Percentiles rank a stretch among this genome's conserved stretches.
Evolutionary conservation across 2,329 filamentous ascomycete genomes (phyloP).

Genomic region (Phialocephala subalpina): DNA sequence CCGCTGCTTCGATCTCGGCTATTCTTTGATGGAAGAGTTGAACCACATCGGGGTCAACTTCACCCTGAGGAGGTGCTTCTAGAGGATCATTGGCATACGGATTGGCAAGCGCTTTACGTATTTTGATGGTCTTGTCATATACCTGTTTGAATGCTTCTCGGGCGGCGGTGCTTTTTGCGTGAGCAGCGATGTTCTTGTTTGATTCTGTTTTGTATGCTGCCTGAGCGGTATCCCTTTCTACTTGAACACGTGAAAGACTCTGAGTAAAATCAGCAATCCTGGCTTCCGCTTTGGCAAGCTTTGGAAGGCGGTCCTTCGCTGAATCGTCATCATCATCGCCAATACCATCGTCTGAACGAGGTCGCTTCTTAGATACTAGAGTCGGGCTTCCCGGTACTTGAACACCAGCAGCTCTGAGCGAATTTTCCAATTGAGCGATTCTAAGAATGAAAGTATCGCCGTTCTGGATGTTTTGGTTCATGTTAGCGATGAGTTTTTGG

Average conservation of each 20-base stretch:
- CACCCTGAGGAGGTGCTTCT: too few species aligned
- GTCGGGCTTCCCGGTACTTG: constrained; percentile 2
- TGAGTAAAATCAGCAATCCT: not conserved
- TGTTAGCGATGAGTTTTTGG: not conserved
- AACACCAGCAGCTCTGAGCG: not conserved
- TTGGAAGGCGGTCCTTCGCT: not conserved
- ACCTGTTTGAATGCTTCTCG: too few species aligned
- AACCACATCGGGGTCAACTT: too few species aligned
- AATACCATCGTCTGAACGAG: not conserved
- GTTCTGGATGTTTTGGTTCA: not conserved
- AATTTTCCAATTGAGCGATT: not conserved
- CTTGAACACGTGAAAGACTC: not conserved
- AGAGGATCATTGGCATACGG: too few species aligned
- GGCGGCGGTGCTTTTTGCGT: too few species aligned
- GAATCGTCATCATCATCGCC: not conserved
- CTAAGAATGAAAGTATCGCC: not conserved
- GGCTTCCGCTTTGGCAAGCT: not conserved
- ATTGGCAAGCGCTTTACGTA: too few species aligned
- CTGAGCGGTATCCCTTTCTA: too few species aligned
- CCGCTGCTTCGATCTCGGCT: too few species aligned
- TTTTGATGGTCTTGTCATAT: too few species aligned
- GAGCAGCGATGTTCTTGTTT: too few species aligned
- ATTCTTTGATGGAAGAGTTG: too few species aligned
- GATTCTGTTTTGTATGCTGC: too few species aligned
- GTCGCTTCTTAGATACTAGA: not conserved